Conservation (phyloP, 192 early-diverging fungal genomes). For the Umbelopsis ramanniana region DNA sequence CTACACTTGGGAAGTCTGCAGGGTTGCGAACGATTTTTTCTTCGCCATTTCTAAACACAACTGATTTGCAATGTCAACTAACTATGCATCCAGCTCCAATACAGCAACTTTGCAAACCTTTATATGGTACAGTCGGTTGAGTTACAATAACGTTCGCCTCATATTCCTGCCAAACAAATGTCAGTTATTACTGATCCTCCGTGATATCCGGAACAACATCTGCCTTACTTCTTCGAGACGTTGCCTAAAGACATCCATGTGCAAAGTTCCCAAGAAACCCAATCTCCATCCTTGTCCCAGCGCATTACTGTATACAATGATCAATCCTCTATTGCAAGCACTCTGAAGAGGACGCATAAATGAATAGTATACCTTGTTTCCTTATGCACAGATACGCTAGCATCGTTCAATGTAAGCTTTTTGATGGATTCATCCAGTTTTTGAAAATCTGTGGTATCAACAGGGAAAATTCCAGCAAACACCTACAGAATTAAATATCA, state of each 20-base stretch:
- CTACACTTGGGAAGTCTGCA: conserved; percentile 85
- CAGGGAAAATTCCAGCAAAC: conserved; percentile 93
- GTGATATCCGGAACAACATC: too few relatives aligned
- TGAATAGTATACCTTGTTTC: conserved; percentile 59
- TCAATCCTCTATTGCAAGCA: neutral
- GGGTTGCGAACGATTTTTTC: conserved; percentile 76
- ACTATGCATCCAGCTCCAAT: neutral
- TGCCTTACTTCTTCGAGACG: conserved; percentile 74
- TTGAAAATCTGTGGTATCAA: conserved; percentile 87
- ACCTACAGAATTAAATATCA: conserved; percentile 36
- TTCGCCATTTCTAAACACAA: conserved; percentile 52
- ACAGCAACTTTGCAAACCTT: conserved; percentile 41
- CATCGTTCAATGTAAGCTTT: conserved; percentile 94
- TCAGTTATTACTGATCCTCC: neutral
- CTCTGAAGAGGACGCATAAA: neutral
- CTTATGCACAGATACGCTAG: conserved; percentile 86
- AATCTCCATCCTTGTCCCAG: conserved; percentile 96
- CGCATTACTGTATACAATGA: conserved; percentile 51
- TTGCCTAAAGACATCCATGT: conserved; percentile 98
- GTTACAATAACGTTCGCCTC: conserved; percentile 91
- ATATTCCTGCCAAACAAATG: conserved; percentile 69
- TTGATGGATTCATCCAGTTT: conserved; percentile 91
- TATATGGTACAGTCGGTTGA: conserved; percentile 90
- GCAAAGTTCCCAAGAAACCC: conserved; percentile 94
- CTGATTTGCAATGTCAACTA: conserved; percentile 33